Evolutionary conservation across 2,329 filamentous ascomycete genomes (phyloP).

Genomic region (Pseudocercospora fuligena): DNA sequence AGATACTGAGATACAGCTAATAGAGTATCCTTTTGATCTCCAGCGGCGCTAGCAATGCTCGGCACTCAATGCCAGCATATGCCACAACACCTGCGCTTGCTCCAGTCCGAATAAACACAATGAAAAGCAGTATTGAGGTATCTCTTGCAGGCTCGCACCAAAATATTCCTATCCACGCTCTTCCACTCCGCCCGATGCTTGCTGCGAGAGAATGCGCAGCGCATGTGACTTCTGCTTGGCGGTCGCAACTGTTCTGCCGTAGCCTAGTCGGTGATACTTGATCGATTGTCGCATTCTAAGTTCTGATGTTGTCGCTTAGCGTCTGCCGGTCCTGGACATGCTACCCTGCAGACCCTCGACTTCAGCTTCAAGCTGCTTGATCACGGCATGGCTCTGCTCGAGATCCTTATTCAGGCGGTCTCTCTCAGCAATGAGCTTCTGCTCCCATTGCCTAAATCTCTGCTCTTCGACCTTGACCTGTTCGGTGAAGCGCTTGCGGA

Average conservation of each 20-base stretch:
- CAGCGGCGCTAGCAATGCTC: constrained; percentile 24
- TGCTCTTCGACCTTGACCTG: constrained; percentile 99
- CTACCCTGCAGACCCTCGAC: constrained; percentile 82
- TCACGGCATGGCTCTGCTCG: constrained; percentile 90
- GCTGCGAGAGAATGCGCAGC: constrained; percentile 17
- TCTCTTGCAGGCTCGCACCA: constrained; percentile 27
- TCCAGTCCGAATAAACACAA: constrained; percentile 30
- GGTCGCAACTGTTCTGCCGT: constrained; percentile 28
- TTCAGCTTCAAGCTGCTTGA: constrained; percentile 89
- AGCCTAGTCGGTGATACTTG: constrained; percentile 21
- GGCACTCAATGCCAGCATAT: constrained; percentile 24
- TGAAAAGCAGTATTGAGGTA: constrained; percentile 34
- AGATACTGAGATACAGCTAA: constrained; percentile 21
- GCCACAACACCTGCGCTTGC: constrained; percentile 27
- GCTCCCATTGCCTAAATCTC: constrained; percentile 98
- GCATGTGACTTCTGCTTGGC: constrained; percentile 19
- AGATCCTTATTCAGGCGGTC: constrained; percentile 99
- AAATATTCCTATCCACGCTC: constrained; percentile 15
- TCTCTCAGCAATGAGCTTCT: constrained; percentile 98
- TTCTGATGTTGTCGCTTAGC: constrained; percentile 26
- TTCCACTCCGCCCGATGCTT: constrained; percentile 24
- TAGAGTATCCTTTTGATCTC: constrained; percentile 22
- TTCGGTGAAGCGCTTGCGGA: constrained; percentile 98
- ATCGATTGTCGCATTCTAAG: constrained; percentile 10
- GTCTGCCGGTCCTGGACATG: constrained; percentile 42